Base-by-base conservation (phyloP, 2,329 filamentous ascomycete species). In the Pleomassaria siparia region DNA sequence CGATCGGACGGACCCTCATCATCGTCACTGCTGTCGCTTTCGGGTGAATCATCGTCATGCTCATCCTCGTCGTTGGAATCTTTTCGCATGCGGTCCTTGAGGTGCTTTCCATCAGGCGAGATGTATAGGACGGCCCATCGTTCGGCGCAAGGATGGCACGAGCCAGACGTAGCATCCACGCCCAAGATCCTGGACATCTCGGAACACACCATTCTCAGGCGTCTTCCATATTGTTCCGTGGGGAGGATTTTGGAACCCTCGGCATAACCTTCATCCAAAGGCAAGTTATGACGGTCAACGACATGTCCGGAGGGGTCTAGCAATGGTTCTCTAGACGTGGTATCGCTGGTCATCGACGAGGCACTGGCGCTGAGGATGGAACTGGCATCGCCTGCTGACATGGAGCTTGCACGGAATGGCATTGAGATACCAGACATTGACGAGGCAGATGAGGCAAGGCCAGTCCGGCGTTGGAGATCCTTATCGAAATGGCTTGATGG, bases 51-150 rank as follows among this genome's bases (percentile, higher is more conserved):
- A 22, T 87, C 84, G 35, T 86, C 83, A 22, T 85, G 11, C 80
- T 81, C 80, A 13, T 88, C 70, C 29, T 74, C 84, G 26, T 83
- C 79, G 24, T 87, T 85, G 2, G 76, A 70, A 29, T 87, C 88
- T 68, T 88, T 89, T 29, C 79, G 84, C 85, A 90, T 88, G 37
- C 85, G 80, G 2, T 84, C 80, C 7, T 84, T 86, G 32, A 95
- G 74, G 43, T 78, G 78, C 60, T 83, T 84, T 25, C 89, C 88
- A 66, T 91, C 84, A 1, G 83, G 73, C 0, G 87, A 87, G 46
- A 95, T 82, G 60, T 91, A 92, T 8, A 95, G 74, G 6, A 94
- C 85, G 4, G 87, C 82, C 90, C 90, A 95, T 46, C 86, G 80
- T 70, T 95, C 90, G 1, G 86, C 85, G 52, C 88, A 92, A 8